Base-by-base conservation (phyloP, 2,329 filamentous ascomycete species). In the Colletotrichum simmondsii region DNA sequence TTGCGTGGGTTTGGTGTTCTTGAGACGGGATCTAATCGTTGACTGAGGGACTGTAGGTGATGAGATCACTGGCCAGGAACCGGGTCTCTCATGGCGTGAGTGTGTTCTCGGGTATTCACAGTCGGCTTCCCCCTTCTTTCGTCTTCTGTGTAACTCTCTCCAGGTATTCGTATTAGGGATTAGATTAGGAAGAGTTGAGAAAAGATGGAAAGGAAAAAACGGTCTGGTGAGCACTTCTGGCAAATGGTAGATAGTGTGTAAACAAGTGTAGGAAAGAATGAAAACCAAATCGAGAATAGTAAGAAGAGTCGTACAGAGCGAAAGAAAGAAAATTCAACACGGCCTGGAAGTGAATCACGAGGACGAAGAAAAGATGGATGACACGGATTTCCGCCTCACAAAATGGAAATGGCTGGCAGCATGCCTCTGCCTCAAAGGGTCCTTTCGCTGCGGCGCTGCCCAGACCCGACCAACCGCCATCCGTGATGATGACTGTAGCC, bases 251-350 rank as follows among this genome's bases (percentile, higher is more conserved):
- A 28, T 22, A 24, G 22, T 26, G 28, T 22, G 67, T 65, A 65
- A 70, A 70, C 61, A 65, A 53, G 14, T 8, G 30, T 12, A 8
- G 52, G 52, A n/a, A 65, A 65, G 54, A 70, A 65, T 70, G 61
- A 32, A 14, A 53, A 59, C 37, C 26, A 35, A 68, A 62, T 68
- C 6, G 22, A 30, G 46, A 46, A 57, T 24, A 4, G 53, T 28
- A 53, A 8, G 32, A 52, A 8, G 26, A 53, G n/a, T n/a, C 2
- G 5, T 28, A 22, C 52, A 30, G 52, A 22, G 42, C 11, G 32
- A 26, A 24, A 24, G 30, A 65, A 5, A 28, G 19, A 3, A 22
- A 16, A 12, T 11, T 10, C 35, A 42, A n/a, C 37, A 12, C n/a
- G 12, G 12, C 5, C 1, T 22, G 10, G 28, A 35, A 3, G 3